Evolutionary conservation across 768 basidiomycete species (phyloP).

Genomic region (Candolleomyces aberdarensis): DNA sequence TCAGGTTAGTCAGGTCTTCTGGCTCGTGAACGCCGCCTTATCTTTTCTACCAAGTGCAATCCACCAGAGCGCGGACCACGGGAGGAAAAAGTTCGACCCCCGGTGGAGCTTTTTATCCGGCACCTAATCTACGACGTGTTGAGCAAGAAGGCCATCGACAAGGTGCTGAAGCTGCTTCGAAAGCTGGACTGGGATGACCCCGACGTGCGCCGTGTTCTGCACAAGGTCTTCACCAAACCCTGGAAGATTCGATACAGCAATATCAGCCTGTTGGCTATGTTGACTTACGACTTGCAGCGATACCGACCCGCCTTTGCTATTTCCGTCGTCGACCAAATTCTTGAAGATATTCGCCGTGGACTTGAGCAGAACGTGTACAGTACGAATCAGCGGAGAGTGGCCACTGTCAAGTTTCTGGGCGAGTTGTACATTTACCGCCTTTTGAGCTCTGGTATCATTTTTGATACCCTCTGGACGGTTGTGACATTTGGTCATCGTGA

Average conservation of each 20-base stretch:
- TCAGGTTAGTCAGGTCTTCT: conserved; percentile 51
- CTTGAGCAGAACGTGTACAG: conserved; percentile 94
- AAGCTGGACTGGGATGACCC: conserved; percentile 95
- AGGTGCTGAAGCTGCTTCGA: conserved; percentile 87
- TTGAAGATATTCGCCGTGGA: conserved; percentile 89
- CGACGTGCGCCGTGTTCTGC: conserved; percentile 56
- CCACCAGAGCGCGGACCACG: conserved; percentile 90
- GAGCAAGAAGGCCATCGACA: conserved; percentile 91
- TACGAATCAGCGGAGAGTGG: conserved; percentile 89
- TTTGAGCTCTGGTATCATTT: conserved; percentile 83
- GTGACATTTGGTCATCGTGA: conserved; percentile 95
- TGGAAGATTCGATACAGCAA: conserved; percentile 97
- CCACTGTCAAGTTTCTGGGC: conserved; percentile 92
- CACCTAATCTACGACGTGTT: conserved; percentile 95
- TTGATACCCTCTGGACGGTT: conserved; percentile 92
- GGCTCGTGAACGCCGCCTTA: neutral
- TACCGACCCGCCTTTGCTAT: conserved; percentile 90
- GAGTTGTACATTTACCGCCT: conserved; percentile 97
- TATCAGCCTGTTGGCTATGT: conserved; percentile 86
- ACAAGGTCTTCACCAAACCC: conserved; percentile 93
- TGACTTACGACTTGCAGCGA: conserved; percentile 91
- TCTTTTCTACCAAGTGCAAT: conserved; percentile 67
- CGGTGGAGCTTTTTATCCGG: conserved; percentile 91
- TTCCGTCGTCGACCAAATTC: conserved; percentile 87
- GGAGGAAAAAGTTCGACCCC: conserved; percentile 79